A percentile compares a stretch with the other conserved stretches of the same genome.
Conservation (phyloP, 805 yeast genomes). For the Lipomyces yamanashiensis region DNA sequence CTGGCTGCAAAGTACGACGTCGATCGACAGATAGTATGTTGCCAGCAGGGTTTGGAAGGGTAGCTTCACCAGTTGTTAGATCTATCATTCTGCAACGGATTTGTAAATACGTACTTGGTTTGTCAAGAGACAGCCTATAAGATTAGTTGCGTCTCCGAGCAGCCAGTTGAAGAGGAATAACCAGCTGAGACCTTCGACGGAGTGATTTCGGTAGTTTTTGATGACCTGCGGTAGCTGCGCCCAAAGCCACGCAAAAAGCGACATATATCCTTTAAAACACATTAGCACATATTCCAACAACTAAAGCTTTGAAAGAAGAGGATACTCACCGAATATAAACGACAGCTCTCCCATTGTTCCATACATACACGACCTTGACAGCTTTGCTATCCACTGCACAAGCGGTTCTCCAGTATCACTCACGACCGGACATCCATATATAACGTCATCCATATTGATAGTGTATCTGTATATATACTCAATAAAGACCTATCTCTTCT, state of each 20-base stretch:
- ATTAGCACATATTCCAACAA: too few relatives aligned
- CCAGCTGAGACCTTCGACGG: constrained; percentile 71
- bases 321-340: constrained; percentile 35
- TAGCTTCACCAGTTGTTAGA: constrained; percentile 43
- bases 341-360: constrained; percentile 40
- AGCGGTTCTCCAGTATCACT: constrained; percentile 22
- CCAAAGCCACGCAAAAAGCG: constrained; percentile 58
- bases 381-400: constrained; percentile 38
- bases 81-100: background rate
- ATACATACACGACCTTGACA: constrained; percentile 42
- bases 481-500: too few relatives aligned
- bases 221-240: constrained; percentile 76
- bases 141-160: constrained; percentile 63
- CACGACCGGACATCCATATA: constrained; percentile 9
- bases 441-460: constrained; percentile 5
- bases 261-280: constrained; percentile 29
- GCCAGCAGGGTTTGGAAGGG: constrained; percentile 81
- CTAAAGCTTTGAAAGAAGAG: background rate
- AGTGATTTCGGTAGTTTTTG: constrained; percentile 59
- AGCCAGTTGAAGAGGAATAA: constrained; percentile 67
- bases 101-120: constrained; percentile 51
- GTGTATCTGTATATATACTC: background rate
- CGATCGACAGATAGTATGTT: constrained; percentile 73
- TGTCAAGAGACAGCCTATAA: constrained; percentile 75
- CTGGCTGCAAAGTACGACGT: constrained; percentile 68